Base-by-base conservation (phyloP, 176 grass and related monocot genomes). In the Oryza glaberrima region DNA sequence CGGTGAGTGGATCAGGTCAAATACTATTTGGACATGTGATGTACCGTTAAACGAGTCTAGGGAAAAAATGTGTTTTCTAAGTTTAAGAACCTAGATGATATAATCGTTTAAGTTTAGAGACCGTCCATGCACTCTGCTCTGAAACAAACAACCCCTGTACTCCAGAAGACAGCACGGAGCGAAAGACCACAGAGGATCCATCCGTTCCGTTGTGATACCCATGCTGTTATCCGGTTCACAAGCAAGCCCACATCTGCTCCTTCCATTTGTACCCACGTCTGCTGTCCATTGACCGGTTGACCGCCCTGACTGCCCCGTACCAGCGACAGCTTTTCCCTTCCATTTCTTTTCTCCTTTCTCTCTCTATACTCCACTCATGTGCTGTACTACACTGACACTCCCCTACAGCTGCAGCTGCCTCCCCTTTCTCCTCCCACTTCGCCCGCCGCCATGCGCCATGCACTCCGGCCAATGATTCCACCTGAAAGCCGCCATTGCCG, bases 231-330 rank as follows among this genome's bases (percentile, higher is more conserved):
- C 68, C 76, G 38, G 52, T 49, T 5, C 36, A 45, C 43, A 86
- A 20, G 69, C 77, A 58, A 40, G 20, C 14, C 51, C 67, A 67
- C 87, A 79, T 36, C 35, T 79, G 79, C 86, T 58, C 17, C 52
- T 58, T 84, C 87, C 87, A 88, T 88, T 80, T 88, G 81, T 81
- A 74, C 13, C 73, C 9, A 56, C 11, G 52, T 43, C 84, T 74
- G 67, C 69, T 58, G 25, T 69, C 73, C 76, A 47, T 79, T 88
- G 81, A 88, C 87, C 40, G 61, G 61, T 63, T 73, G 40, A 36
- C 56, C 16, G 32, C 15, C 47, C 74, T 26, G 36, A 58, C 54
- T 58, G 38, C 0, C 34, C 86, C 86, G 73, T 88, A 83, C 73
- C 28, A 11, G 54, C 4, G 80, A 83, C 80, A 83, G 81, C 81